Conservation (phyloP, 179 eudicot species). For the Corrigiola litoralis region DNA sequence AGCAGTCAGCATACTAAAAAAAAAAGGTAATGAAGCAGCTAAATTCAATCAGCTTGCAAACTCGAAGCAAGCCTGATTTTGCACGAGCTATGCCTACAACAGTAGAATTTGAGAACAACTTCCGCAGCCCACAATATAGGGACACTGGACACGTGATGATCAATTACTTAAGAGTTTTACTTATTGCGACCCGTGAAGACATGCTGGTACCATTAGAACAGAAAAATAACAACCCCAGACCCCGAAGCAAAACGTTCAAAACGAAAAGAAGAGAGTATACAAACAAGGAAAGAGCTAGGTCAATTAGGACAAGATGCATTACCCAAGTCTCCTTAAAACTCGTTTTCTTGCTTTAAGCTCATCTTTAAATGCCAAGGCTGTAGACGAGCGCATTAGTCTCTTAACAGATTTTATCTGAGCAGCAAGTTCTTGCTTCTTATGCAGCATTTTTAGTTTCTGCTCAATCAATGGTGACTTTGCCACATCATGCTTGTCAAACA, state of each 20-base stretch:
- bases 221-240: too few relatives aligned
- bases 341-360: constrained; percentile 96
- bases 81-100: too few relatives aligned
- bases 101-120: too few relatives aligned
- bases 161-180: too few relatives aligned
- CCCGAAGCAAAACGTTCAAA: too few relatives aligned
- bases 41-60: too few relatives aligned
- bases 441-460: constrained; percentile 66
- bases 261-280: background rate
- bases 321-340: constrained; percentile 87
- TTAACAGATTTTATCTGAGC: constrained; percentile 69
- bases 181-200: too few relatives aligned
- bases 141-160: too few relatives aligned
- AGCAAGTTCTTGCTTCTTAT: constrained; percentile 69
- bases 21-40: too few relatives aligned
- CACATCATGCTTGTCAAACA: constrained; percentile 81
- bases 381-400: constrained; percentile 61
- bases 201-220: too few relatives aligned
- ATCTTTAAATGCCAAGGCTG: constrained; percentile 82
- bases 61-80: too few relatives aligned
- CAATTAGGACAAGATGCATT: constrained; percentile 17
- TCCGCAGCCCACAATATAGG: too few relatives aligned
- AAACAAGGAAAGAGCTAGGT: background rate
- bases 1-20: background rate
- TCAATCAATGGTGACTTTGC: constrained; percentile 82